Percentiles rank a stretch among this genome's conserved stretches.
Evolutionary conservation across 148 eudicot species (phyloP).

Genomic region (Salicornia ramosissima): DNA sequence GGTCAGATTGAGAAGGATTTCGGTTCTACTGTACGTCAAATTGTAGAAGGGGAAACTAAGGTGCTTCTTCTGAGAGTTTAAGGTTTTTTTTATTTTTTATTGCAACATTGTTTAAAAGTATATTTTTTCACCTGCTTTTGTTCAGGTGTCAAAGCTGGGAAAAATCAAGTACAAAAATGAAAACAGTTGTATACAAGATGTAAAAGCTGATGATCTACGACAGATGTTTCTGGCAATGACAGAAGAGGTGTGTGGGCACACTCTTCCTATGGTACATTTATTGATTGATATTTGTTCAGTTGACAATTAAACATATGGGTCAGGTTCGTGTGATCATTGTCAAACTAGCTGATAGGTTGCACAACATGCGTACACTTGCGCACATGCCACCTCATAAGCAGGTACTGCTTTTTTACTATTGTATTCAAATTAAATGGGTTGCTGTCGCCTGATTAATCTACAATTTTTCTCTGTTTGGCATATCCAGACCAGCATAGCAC

Average conservation of each 20-base stretch:
- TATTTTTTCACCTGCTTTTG: conserved; percentile 9
- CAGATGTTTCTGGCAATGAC: conserved; percentile 99
- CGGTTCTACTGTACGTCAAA: conserved; percentile 81
- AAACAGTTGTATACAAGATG: conserved; percentile 69
- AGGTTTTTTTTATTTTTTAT: conserved; percentile 10
- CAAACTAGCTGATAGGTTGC: conserved; percentile 94
- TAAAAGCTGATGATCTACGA: conserved; percentile 92
- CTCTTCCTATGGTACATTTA: not conserved
- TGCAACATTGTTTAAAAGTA: not conserved
- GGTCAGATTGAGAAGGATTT: conserved; percentile 78
- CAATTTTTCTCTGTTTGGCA: conserved; percentile 10
- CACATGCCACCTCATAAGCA: conserved; percentile 99
- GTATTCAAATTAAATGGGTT: conserved; percentile 1
- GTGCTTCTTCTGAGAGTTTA: conserved; percentile 27
- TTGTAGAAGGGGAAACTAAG: conserved; percentile 99
- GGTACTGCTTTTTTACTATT: too few relatives aligned
- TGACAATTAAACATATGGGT: conserved; percentile 22
- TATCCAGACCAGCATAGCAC: conserved; percentile 84
- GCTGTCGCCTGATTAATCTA: not conserved
- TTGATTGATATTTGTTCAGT: not conserved
- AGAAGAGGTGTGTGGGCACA: conserved; percentile 61
- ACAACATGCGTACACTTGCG: conserved; percentile 96
- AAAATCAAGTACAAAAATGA: conserved; percentile 77
- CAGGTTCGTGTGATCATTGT: conserved; percentile 99
- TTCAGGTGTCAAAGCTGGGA: conserved; percentile 92